These are phyloP conservation scores for Mucor velutinosus DNA, from an alignment of 371 early-diverging fungal species.

Conservation along the genomic window DNA sequence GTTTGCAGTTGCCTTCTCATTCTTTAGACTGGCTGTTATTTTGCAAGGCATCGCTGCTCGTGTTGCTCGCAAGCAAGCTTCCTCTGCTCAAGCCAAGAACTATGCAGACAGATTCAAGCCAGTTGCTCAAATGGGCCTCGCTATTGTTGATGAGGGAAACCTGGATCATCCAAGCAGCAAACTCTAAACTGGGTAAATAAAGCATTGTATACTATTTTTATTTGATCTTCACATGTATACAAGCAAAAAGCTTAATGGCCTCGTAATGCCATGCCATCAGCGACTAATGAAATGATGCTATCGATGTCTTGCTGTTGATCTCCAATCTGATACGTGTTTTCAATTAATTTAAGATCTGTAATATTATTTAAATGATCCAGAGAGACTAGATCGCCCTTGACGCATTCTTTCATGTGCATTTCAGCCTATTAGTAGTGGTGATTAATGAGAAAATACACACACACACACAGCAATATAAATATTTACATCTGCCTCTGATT, in stretches of 20 bases:
- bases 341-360: conserved; percentile 31
- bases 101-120: conserved; percentile 51
- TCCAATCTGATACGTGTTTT: conserved; percentile 45
- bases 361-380: conserved; percentile 27
- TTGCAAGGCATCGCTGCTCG: conserved; percentile 90
- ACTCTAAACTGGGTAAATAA: conserved; percentile 1
- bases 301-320: conserved; percentile 18
- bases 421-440: conserved; percentile 24
- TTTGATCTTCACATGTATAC: not conserved
- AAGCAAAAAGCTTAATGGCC: conserved; percentile 17
- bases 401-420: conserved; percentile 30
- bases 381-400: conserved; percentile 45
- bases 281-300: conserved; percentile 29
- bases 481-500: conserved; percentile 42
- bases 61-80: conserved; percentile 83
- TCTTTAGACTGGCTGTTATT: conserved; percentile 79
- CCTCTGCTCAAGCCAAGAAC: conserved; percentile 70
- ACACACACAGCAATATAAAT: not conserved
- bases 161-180: conserved; percentile 21
- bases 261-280: conserved; percentile 46
- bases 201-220: not conserved
- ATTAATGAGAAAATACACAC: not conserved
- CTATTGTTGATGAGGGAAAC: conserved; percentile 42
- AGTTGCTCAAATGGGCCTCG: conserved; percentile 29
- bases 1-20: conserved; percentile 44